Evolutionary conservation across 164 flowering plant genomes (phyloP), one percentile per base, ranked within the genome.

Genomic region (Tinospora cordifolia): DNA sequence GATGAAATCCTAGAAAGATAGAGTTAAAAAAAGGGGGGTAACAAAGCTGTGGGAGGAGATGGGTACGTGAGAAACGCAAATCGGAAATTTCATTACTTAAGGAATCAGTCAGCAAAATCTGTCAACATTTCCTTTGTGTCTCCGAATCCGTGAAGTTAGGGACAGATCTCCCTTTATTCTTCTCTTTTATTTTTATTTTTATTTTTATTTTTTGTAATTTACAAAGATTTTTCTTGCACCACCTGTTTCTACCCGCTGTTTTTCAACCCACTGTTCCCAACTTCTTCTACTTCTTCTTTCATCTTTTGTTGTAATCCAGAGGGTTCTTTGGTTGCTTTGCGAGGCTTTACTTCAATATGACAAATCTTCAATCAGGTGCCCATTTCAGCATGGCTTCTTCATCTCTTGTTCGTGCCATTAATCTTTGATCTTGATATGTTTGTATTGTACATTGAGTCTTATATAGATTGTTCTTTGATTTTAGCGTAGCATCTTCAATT

Each of bases 351-450:
- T 9, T 66, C 76, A 69, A 69, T 68, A 77, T 77, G 80, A 38
- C 75, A 46, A 74, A 51, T 30, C 36, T 57, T 47, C 66, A 62
- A 60, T 49, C 71, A 71, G 80, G 80, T 77, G 69, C 63, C 68
- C 39, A 46, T 30, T 30, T 69, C 14, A 17, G 38, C 66, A 15
- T 39, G 47, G 12, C 47, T 14, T 49, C 21, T 12, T 59, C 51
- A 36, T 15, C 7, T 46, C 21, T 59, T 24, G 15, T 46, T 62
- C 14, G 2, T 36, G 10, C 12, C 27, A 21, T 46, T 62, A 3
- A 11, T 11, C 13, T 41, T 11, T 41, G 46, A 41, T 41, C 46
- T 44, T 44, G 47, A 44, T 70, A 40, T 19, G 25, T 67, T 54
- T 44, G 6, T 62, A 34, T 36, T 58, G 19, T 41, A 41, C 24